Conservation (phyloP, 2,329 filamentous ascomycete species). For the Epichloe gansuensis region DNA sequence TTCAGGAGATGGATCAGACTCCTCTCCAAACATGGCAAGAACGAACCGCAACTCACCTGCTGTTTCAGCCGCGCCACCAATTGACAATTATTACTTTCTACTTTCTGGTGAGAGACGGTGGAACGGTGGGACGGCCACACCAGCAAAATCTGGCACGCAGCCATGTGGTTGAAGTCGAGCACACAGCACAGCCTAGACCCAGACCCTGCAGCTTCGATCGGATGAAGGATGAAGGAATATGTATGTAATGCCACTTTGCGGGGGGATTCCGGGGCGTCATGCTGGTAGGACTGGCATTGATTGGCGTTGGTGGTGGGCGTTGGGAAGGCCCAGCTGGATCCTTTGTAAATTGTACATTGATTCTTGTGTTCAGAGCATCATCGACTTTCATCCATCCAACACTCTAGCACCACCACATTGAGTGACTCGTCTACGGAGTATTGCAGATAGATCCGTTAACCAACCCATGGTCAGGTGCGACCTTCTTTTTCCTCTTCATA, state of each 20-base stretch:
- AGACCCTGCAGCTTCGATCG: not conserved
- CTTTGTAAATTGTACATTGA: too few species aligned
- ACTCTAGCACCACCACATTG: too few species aligned
- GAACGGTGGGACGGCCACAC: too few species aligned
- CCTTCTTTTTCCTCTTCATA: too few species aligned
- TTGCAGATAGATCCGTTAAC: too few species aligned
- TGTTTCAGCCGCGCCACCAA: not conserved
- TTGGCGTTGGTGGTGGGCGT: not conserved
- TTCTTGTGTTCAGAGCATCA: too few species aligned
- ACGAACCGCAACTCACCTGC: not conserved
- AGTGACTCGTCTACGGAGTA: too few species aligned
- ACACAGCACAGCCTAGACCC: not conserved
- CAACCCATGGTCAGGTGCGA: too few species aligned
- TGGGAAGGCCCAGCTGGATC: too few species aligned
- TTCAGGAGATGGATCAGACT: not conserved
- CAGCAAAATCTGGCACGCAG: not conserved
- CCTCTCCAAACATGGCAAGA: not conserved
- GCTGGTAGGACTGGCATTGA: too few species aligned
- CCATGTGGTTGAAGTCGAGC: not conserved
- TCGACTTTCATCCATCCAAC: too few species aligned
- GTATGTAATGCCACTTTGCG: not conserved
- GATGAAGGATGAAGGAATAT: not conserved
- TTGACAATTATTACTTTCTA: not conserved
- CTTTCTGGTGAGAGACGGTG: too few species aligned
- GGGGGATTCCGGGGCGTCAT: not conserved